Evolutionary conservation across 441 rosid genomes (phyloP).

Genomic region (Gossypium schwendimanii): DNA sequence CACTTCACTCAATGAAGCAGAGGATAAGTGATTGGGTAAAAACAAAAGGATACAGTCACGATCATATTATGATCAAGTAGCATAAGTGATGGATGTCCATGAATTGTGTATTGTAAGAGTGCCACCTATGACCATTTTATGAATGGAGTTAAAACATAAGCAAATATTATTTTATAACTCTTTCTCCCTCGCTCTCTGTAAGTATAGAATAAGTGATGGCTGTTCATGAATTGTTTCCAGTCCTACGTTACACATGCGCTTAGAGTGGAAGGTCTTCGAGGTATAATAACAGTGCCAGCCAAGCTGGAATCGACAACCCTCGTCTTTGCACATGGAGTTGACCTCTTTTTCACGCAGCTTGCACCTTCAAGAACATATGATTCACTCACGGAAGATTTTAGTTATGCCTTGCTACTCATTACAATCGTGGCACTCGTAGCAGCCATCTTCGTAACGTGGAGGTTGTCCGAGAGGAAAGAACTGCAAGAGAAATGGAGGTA

Average conservation of each 20-base stretch:
- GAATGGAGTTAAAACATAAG: neutral
- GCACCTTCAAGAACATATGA: constrained; percentile 99
- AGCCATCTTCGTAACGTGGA: constrained; percentile 89
- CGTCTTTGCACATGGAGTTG: constrained; percentile 82
- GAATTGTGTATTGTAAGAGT: too few species aligned
- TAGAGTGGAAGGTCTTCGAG: constrained; percentile 80
- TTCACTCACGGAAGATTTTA: constrained; percentile 94
- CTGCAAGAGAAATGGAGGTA: constrained; percentile 89
- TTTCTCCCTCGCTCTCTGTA: too few species aligned
- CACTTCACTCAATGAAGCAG: too few species aligned
- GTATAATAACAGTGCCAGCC: constrained; percentile 74
- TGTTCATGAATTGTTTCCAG: constrained; percentile 35
- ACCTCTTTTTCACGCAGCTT: constrained; percentile 83
- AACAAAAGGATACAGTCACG: too few species aligned
- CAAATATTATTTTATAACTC: too few species aligned
- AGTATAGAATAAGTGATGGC: neutral
- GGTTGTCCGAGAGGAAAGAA: constrained; percentile 87
- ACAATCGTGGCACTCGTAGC: constrained; percentile 81
- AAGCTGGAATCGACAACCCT: constrained; percentile 94
- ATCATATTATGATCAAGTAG: too few species aligned
- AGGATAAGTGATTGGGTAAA: too few species aligned
- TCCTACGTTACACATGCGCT: constrained; percentile 75
- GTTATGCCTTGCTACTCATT: constrained; percentile 83
- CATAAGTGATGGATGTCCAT: too few species aligned
- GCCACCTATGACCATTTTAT: neutral